Percentiles rank a stretch among this genome's conserved stretches.
Conservation (phyloP, 148 eudicot species). For the Silene latifolia region DNA sequence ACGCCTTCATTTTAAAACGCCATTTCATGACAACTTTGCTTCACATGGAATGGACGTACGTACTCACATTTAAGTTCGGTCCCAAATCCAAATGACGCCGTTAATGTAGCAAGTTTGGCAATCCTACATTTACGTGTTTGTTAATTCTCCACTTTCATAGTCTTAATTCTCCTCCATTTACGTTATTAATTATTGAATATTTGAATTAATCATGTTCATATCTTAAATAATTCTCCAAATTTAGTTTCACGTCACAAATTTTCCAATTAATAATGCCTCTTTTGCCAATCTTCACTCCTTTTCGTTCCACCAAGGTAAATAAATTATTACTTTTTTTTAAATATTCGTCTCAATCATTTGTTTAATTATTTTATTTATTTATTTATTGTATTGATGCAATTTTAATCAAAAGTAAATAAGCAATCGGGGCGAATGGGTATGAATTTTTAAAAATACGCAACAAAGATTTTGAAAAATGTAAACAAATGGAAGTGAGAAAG, state of each 20-base stretch:
- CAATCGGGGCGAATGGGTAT: no score
- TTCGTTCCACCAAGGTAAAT: slow-evolving; percentile 36
- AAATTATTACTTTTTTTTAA: neutral
- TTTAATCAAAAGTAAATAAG: no score
- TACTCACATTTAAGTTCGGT: neutral
- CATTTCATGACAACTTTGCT: neutral
- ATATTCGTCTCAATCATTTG: no score
- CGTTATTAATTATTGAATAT: slow-evolving; percentile 25
- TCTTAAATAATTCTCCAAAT: neutral
- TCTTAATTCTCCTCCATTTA: neutral
- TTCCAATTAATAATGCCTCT: slow-evolving; percentile 17
- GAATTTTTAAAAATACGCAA: no score
- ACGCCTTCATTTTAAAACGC: no score
- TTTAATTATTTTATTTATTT: no score
- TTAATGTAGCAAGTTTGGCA: slow-evolving; percentile 1
- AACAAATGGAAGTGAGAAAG: no score
- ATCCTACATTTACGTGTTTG: neutral
- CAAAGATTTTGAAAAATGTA: no score
- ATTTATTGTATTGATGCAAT: neutral
- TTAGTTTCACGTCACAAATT: neutral
- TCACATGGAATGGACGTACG: slow-evolving; percentile 19
- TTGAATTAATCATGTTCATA: neutral
- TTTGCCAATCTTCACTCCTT: slow-evolving; percentile 20
- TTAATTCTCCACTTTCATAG: no score
- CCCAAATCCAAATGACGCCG: slow-evolving; percentile 5